Conservation (phyloP, 352 stramenopile species). For the Elongisporangium anandrum region DNA sequence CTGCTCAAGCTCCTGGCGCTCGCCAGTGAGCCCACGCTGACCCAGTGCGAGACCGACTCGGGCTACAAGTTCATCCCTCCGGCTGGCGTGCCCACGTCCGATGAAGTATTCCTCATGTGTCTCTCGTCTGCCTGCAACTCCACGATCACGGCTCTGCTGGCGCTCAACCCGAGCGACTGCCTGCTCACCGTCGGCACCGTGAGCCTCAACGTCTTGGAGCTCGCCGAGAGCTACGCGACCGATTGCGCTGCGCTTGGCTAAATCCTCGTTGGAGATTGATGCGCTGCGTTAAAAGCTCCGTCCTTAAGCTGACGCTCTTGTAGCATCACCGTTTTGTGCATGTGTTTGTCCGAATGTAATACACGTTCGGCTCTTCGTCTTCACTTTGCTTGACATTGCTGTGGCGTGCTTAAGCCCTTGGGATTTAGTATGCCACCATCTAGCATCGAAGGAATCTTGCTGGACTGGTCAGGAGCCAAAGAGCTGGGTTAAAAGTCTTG, state of each 20-base stretch:
- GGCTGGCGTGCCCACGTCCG: conserved; percentile 18
- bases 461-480: no score
- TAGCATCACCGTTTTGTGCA: neutral
- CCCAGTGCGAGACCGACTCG: conserved; percentile 19
- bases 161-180: conserved; percentile 34
- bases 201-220: conserved; percentile 39
- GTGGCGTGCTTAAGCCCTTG: no score
- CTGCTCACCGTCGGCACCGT: conserved; percentile 32
- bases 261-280: neutral
- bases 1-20: conserved; percentile 25
- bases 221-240: conserved; percentile 30
- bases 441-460: no score
- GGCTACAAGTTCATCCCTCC: conserved; percentile 33
- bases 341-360: neutral
- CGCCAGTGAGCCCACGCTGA: conserved; percentile 13
- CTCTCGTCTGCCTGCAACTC: conserved; percentile 23
- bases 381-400: neutral
- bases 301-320: neutral
- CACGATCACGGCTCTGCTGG: conserved; percentile 24
- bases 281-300: neutral
- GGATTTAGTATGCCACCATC: no score
- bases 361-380: neutral
- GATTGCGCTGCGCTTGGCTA: conserved; percentile 25
- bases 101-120: conserved; percentile 31
- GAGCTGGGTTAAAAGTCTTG: no score